Percentiles rank a stretch among this genome's conserved stretches.
phyloP scores from a whole-genome alignment of 768 basidiomycete genomes.

The Coprinopsis strossmayeri region DNA sequence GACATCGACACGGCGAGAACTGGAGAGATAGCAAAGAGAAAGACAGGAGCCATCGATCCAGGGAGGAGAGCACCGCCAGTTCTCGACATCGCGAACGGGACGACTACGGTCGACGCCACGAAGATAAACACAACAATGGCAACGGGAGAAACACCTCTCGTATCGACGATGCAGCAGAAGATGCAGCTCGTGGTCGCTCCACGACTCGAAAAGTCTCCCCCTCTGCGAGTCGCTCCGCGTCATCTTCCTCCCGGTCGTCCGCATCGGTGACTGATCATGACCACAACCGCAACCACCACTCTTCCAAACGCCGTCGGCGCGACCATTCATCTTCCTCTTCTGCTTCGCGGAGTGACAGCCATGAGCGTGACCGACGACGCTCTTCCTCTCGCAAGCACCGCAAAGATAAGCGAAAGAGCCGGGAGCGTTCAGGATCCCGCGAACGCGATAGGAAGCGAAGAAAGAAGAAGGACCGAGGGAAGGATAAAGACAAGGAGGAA shows the following conservation, averaged over 20 bases:
- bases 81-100: no score
- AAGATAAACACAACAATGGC: not conserved
- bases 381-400: not conserved
- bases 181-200: not conserved
- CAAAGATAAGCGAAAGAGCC: slow-evolving; percentile 6
- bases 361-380: not conserved
- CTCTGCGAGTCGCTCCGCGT: not conserved
- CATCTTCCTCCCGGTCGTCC: not conserved
- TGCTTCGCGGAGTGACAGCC: slow-evolving; percentile 1
- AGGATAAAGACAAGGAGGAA: slow-evolving; percentile 26
- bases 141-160: not conserved
- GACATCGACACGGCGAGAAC: not conserved
- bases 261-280: no score
- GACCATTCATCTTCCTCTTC: not conserved
- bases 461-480: slow-evolving; percentile 22
- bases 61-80: no score
- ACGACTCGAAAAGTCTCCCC: not conserved
- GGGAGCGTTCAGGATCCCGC: slow-evolving; percentile 14
- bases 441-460: slow-evolving; percentile 19
- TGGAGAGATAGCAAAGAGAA: no score
- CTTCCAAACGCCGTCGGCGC: slow-evolving; percentile 2
- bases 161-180: no score
- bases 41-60: no score
- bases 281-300: not conserved
- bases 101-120: not conserved